These are phyloP conservation scores for Pseudozyma sp. DNA, from an alignment of 1,284 basidiomycete species.

Conservation along the genomic window DNA sequence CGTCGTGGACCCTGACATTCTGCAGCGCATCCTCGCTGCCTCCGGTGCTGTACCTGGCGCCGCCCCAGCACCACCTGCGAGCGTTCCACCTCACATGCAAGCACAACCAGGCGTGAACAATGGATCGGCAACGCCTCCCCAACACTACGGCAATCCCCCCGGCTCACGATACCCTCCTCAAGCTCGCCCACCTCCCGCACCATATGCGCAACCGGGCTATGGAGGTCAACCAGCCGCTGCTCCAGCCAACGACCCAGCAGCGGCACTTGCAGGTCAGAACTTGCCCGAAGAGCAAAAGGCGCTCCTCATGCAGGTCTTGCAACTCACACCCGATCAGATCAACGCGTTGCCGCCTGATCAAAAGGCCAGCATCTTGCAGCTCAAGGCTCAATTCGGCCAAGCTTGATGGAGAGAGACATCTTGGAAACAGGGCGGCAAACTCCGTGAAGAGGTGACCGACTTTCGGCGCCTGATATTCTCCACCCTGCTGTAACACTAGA, in stretches of 20 bases:
- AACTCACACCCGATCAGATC: constrained; percentile 87
- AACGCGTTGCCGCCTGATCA: constrained; percentile 84
- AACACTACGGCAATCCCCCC: constrained; percentile 28
- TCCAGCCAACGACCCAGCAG: constrained; percentile 41
- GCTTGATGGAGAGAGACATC: constrained; percentile 12
- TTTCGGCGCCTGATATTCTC: neutral
- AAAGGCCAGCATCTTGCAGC: constrained; percentile 82
- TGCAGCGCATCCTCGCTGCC: constrained; percentile 73
- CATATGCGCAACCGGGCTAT: constrained; percentile 29
- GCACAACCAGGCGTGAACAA: constrained; percentile 11
- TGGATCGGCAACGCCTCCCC: constrained; percentile 46
- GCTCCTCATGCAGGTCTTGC: constrained; percentile 77
- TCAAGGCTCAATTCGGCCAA: constrained; percentile 66
- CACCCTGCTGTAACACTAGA: neutral
- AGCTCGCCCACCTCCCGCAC: constrained; percentile 29
- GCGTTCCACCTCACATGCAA: constrained; percentile 45
- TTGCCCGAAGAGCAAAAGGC: constrained; percentile 61
- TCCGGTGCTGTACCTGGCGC: constrained; percentile 39
- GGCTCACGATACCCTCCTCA: constrained; percentile 13
- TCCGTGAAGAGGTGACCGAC: no score
- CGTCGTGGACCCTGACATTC: constrained; percentile 87
- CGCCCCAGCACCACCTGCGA: constrained; percentile 5
- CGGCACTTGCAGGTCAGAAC: constrained; percentile 47
- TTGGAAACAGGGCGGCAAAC: no score
- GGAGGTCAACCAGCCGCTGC: constrained; percentile 20